These are phyloP conservation scores for Lecanosticta acicola DNA, from an alignment of 2,329 filamentous ascomycete species.

Conservation along the genomic window DNA sequence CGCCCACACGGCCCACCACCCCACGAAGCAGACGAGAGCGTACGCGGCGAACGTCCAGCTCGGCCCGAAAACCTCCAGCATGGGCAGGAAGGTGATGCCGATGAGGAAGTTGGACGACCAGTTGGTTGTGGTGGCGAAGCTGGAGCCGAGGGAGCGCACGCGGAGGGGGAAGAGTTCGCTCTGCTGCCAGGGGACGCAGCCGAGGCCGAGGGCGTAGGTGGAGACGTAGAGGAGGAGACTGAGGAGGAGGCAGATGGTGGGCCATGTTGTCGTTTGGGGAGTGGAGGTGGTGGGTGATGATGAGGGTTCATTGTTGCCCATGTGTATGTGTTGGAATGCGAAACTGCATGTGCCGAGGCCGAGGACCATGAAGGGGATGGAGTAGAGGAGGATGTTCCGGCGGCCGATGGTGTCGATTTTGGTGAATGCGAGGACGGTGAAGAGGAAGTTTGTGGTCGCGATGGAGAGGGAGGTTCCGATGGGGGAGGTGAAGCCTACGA, in stretches of 20 bases:
- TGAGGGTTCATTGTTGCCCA: slow-evolving; percentile 31
- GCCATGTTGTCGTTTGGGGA: slow-evolving; percentile 22
- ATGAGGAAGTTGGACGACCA: slow-evolving; percentile 85
- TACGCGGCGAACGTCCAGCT: slow-evolving; percentile 78
- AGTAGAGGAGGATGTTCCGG: slow-evolving; percentile 65
- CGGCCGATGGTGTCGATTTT: slow-evolving; percentile 42
- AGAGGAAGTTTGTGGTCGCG: slow-evolving; percentile 42
- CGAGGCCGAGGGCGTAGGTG: slow-evolving; percentile 78
- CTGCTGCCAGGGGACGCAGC: slow-evolving; percentile 95
- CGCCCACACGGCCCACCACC: slow-evolving; percentile 57
- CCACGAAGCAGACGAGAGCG: slow-evolving; percentile 60
- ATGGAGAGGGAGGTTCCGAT: slow-evolving; percentile 43
- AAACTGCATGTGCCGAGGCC: slow-evolving; percentile 66
- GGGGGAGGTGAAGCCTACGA: slow-evolving; percentile 43
- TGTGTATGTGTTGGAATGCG: slow-evolving; percentile 62
- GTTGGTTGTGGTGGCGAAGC: slow-evolving; percentile 71
- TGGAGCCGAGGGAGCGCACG: slow-evolving; percentile 67
- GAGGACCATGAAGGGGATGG: slow-evolving; percentile 74
- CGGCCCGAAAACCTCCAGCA: slow-evolving; percentile 72
- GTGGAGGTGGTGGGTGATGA: not conserved
- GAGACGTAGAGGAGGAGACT: slow-evolving; percentile 81
- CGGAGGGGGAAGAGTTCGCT: slow-evolving; percentile 75
- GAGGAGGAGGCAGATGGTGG: slow-evolving; percentile 58
- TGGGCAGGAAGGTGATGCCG: slow-evolving; percentile 77
- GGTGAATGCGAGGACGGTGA: slow-evolving; percentile 43